A percentile compares a stretch with the other conserved stretches of the same genome.
phyloP scores from a whole-genome alignment of 345 rosid species.

The Lenwebbia sp. region DNA sequence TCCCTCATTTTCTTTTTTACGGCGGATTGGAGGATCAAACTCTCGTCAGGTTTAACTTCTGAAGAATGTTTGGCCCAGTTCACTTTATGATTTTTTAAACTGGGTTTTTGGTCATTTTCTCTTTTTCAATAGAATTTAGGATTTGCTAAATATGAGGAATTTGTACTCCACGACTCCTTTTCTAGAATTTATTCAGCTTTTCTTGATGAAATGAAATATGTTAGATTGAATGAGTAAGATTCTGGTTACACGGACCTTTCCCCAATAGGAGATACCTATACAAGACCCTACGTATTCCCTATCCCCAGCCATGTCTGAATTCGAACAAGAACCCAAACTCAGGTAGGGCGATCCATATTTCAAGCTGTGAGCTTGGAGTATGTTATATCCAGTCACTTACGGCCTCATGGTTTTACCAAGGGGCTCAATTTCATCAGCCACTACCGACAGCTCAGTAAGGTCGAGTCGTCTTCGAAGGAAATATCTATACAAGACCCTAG shows the following conservation, averaged over 20 bases:
- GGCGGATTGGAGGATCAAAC: background rate
- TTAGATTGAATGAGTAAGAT: background rate
- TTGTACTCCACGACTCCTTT: background rate
- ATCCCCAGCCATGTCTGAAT: too few species aligned
- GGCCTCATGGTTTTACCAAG: too few species aligned
- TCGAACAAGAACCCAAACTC: too few species aligned
- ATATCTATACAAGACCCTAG: too few species aligned
- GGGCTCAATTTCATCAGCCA: too few species aligned
- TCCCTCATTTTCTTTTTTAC: background rate
- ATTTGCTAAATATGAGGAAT: background rate
- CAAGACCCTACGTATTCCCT: too few species aligned
- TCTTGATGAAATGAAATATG: background rate
- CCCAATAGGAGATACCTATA: too few species aligned
- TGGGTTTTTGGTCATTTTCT: background rate
- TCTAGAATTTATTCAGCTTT: background rate
- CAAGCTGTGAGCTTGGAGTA: too few species aligned
- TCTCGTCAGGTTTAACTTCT: background rate
- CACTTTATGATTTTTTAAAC: background rate
- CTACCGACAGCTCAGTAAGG: too few species aligned
- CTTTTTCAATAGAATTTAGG: background rate
- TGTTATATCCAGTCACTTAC: too few species aligned
- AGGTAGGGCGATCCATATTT: too few species aligned
- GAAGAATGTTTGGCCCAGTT: background rate
- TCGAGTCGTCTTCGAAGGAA: too few species aligned
- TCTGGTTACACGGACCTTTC: background rate